These are phyloP conservation scores for Dorcoceras hygrometricum DNA, from an alignment of 257 asterid genomes.

Conservation along the genomic window DNA sequence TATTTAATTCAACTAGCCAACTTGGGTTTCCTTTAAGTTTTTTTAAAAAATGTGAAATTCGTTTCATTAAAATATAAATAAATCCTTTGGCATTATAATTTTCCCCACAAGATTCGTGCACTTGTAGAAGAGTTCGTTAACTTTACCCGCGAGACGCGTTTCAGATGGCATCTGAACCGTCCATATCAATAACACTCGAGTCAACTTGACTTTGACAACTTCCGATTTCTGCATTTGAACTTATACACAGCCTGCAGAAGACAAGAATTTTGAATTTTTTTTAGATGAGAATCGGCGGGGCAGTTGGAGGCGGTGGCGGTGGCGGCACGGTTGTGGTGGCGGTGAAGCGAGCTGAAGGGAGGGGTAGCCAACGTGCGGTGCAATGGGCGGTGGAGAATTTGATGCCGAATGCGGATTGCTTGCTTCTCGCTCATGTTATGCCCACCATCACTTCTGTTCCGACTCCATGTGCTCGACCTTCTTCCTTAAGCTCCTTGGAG, in stretches of 20 bases:
- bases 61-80: too few relatives aligned
- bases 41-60: too few relatives aligned
- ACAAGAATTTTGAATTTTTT: background rate
- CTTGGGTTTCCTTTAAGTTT: too few relatives aligned
- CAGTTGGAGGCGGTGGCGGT: constrained; percentile 23
- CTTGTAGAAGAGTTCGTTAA: background rate
- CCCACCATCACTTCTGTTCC: constrained; percentile 57
- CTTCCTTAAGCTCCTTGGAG: background rate
- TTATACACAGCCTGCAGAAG: too few relatives aligned
- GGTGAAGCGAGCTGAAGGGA: constrained; percentile 66
- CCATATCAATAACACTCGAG: constrained; percentile 11
- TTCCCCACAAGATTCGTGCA: background rate
- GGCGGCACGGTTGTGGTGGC: constrained; percentile 57
- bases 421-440: constrained; percentile 68
- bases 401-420: constrained; percentile 38
- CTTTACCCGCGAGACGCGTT: constrained; percentile 20
- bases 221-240: too few relatives aligned
- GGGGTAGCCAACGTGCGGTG: constrained; percentile 77
- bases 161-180: constrained; percentile 28
- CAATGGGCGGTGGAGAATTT: constrained; percentile 73
- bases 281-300: constrained; percentile 24
- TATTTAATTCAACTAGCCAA: too few relatives aligned
- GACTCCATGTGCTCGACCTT: constrained; percentile 55
- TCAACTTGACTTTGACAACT: background rate
- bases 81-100: too few relatives aligned